Evolutionary conservation across 225 moss, liverwort and hornwort genomes (phyloP).

Genomic region (Physcomitrium patens): DNA sequence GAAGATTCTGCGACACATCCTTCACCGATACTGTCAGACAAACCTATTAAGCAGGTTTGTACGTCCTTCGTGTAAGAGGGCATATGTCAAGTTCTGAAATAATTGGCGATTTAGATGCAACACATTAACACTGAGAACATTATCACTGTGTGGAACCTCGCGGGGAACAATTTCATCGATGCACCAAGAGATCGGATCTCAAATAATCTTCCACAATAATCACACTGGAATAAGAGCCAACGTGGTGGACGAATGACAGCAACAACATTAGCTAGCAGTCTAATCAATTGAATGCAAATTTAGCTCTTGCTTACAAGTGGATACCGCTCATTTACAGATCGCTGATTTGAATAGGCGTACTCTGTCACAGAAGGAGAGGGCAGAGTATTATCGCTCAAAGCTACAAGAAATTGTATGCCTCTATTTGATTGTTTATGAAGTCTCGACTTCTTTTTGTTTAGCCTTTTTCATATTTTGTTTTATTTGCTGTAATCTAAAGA

Average conservation of each 20-base stretch:
- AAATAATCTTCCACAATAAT: no score
- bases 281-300: neutral
- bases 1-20: neutral
- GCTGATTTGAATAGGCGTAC: conserved; percentile 45
- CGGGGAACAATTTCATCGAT: neutral
- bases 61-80: neutral
- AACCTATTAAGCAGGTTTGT: conserved; percentile 6
- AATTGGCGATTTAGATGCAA: neutral
- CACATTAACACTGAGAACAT: no score
- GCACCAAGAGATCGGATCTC: neutral
- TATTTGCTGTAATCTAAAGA: neutral
- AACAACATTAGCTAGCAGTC: neutral
- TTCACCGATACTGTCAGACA: neutral
- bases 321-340: conserved; percentile 23
- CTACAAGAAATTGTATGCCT: conserved; percentile 76
- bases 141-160: no score
- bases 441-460: neutral
- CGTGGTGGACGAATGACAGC: neutral
- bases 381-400: conserved; percentile 65
- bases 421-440: neutral
- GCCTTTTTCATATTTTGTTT: neutral
- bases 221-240: no score
- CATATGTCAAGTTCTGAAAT: neutral
- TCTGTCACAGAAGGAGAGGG: conserved; percentile 67
- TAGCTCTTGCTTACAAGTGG: neutral